Conservation (phyloP, 805 yeast species). For the Schwanniomyces polymorphus region DNA sequence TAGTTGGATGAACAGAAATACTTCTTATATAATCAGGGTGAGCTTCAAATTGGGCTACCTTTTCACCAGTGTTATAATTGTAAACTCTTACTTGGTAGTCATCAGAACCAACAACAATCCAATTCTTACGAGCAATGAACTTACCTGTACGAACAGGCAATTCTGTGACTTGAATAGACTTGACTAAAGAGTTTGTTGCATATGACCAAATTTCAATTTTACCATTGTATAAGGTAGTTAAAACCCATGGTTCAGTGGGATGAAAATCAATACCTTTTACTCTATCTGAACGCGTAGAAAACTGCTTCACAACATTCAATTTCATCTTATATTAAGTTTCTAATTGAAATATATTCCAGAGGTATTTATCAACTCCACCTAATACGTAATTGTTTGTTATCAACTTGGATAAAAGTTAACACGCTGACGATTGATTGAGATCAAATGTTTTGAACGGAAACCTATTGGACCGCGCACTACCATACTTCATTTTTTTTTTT, state of each 20-base stretch:
- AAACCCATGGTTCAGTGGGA: constrained; percentile 96
- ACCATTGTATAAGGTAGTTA: constrained; percentile 89
- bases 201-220: constrained; percentile 91
- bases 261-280: constrained; percentile 98
- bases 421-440: constrained; percentile 9
- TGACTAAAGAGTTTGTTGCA: constrained; percentile 80
- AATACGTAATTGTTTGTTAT: neutral
- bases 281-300: constrained; percentile 90
- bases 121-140: constrained; percentile 92
- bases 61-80: constrained; percentile 95
- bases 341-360: neutral
- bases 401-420: constrained; percentile 5
- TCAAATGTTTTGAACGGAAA: constrained; percentile 3
- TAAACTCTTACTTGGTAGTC: constrained; percentile 92
- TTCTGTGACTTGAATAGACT: constrained; percentile 91
- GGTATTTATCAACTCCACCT: neutral
- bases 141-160: constrained; percentile 95
- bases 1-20: constrained; percentile 91
- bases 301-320: constrained; percentile 64
- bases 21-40: constrained; percentile 96
- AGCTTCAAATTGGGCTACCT: constrained; percentile 92
- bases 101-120: constrained; percentile 96
- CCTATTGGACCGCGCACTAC: constrained; percentile 3
- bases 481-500: neutral
- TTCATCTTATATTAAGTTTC: constrained; percentile 22